A percentile compares a stretch with the other conserved stretches of the same genome.
Conservation (phyloP, 148 eudicot genomes). For the Chenopodium berlandieri region DNA sequence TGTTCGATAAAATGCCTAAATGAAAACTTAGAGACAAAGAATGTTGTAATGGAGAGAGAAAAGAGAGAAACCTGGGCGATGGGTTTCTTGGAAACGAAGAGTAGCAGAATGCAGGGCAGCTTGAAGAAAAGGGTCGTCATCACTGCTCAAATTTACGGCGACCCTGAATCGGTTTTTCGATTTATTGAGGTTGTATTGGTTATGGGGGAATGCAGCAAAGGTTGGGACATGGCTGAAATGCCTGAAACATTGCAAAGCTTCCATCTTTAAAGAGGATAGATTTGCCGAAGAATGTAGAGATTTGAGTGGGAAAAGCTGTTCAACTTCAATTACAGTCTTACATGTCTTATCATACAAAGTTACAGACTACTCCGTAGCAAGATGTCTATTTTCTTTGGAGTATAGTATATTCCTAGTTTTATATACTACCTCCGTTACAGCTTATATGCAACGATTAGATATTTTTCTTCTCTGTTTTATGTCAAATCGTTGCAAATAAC, state of each 20-base stretch:
- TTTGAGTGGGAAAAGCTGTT: background rate
- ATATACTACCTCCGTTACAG: no score
- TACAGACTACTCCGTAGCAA: background rate
- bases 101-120: conserved; percentile 52
- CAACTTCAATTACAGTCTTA: background rate
- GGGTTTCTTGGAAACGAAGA: conserved; percentile 71
- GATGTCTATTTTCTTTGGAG: no score
- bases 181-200: conserved; percentile 5
- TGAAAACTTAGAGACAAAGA: conserved; percentile 8
- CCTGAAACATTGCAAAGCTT: background rate
- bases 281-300: background rate
- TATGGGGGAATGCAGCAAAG: background rate
- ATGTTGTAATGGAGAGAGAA: conserved; percentile 3
- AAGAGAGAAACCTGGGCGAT: conserved; percentile 50
- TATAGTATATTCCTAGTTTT: no score
- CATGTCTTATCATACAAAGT: background rate
- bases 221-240: background rate
- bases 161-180: background rate
- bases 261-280: conserved; percentile 1
- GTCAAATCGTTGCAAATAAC: no score
- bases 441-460: no score
- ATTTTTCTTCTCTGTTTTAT: no score
- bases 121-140: conserved; percentile 45
- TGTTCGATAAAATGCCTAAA: conserved; percentile 55
- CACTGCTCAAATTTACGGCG: conserved; percentile 37